A percentile compares a stretch with the other conserved stretches of the same genome.
Conservation (phyloP, 1,284 basidiomycete genomes). For the Austroboletus olivaceoglutinosus region DNA sequence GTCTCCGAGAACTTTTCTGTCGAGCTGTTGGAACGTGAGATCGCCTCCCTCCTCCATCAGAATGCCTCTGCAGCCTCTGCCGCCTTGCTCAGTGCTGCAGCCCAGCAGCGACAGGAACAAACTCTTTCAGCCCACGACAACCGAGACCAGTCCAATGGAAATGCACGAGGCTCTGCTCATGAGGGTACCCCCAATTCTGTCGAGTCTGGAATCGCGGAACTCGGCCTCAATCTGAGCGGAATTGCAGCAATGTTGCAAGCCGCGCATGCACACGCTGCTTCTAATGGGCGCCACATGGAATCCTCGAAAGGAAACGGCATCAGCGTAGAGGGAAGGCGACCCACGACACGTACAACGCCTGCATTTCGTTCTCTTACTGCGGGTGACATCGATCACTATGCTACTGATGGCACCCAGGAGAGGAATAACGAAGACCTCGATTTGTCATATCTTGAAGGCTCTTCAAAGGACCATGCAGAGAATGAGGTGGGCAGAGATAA, state of each 20-base stretch:
- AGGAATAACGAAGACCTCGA: constrained; percentile 52
- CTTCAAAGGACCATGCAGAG: constrained; percentile 35
- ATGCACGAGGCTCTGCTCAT: constrained; percentile 11
- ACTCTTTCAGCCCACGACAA: constrained; percentile 14
- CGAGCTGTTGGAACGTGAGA: constrained; percentile 72
- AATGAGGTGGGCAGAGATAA: constrained; percentile 40
- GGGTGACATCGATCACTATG: constrained; percentile 39
- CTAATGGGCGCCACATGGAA: constrained; percentile 47
- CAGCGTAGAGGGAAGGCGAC: constrained; percentile 43
- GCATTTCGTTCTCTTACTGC: constrained; percentile 73
- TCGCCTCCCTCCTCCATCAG: constrained; percentile 66
- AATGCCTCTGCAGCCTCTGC: constrained; percentile 63
- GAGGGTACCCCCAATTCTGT: constrained; percentile 22
- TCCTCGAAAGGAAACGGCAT: constrained; percentile 45
- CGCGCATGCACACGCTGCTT: constrained; percentile 59
- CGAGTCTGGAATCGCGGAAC: constrained; percentile 21
- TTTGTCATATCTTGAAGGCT: constrained; percentile 47
- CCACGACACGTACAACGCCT: constrained; percentile 64
- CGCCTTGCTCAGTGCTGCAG: constrained; percentile 57
- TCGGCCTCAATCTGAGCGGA: constrained; percentile 55
- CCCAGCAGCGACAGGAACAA: constrained; percentile 56
- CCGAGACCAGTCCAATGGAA: constrained; percentile 9
- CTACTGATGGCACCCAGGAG: constrained; percentile 33
- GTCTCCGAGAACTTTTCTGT: constrained; percentile 50
- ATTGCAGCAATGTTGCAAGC: constrained; percentile 74